Evolutionary conservation across 352 stramenopile genomes (phyloP), one percentile per base, ranked within the genome.

Genomic region (Phytopythium aichiense): DNA sequence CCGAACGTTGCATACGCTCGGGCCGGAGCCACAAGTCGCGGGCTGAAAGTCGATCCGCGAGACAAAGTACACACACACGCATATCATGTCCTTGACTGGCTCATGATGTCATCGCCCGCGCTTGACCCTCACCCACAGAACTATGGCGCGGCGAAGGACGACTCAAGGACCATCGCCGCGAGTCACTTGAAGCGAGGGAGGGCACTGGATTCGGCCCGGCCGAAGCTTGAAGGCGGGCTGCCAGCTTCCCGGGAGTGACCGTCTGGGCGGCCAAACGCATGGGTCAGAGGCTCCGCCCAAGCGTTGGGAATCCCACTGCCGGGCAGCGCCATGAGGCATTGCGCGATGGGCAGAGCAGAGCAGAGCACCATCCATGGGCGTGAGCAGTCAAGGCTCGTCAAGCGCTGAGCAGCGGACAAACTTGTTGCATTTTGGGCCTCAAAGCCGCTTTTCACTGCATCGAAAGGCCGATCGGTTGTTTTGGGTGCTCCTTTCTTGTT

Each of bases 1-100:
- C 15, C 51, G 51, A 46, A 57, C 11, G 51, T 57, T 57, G 51
- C 51, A 33, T 0, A 57, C 37, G 33, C 31, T 20, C 22, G 23
- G 23, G 7, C 9, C 23, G 18, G 23, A 52, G 46, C 46, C 46
- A 33, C 23, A 52, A 18, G 11, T 18, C 12, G 43, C 43, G 4
- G 20, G 8, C 6, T 25, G 43, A 52, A 9, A 33, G 15, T 52
- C 46, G 46, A 52, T 25, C 23, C 23, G 4, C 46, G 46, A 33
- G 46, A 25, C 12, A 18, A 22, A 30, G 23, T 30, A 4, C 42
- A 18, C 42, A 48, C 42, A 38, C 33, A 5, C 7, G 42, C 18
- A 25, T 6, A 0, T 23, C 40, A 46, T n/a, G 18, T 20, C 38
- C 5, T 46, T 22, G 40, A 46, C 16, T 18, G 40, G 15, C 40